Evolutionary conservation across 306 rosid species (phyloP), one percentile per base, ranked within the genome.

Genomic region (Urtica urens): DNA sequence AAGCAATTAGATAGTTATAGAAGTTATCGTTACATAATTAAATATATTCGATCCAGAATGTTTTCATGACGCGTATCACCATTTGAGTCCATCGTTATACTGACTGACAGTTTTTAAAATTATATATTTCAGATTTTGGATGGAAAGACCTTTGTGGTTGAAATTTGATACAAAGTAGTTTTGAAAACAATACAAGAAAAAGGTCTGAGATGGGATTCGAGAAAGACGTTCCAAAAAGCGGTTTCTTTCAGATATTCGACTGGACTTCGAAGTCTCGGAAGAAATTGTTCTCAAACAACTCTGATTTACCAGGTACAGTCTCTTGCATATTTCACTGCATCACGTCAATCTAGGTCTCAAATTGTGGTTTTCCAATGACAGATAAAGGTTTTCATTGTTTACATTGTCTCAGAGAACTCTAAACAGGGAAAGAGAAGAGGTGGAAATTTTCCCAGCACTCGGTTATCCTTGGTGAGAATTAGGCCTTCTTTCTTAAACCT

Each of bases 251-350:
- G 30, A 66, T 90, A 68, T 90, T 90, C 56, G 95, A 90, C 62
- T 90, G 97, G 95, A 81, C 62, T 37, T 64, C 95, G 27, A 90
- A 90, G 67, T 79, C 95, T 9, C 78, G 92, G 6, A 90, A 90
- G 70, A 90, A 80, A 51, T 65, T 90, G 45, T 90, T 90, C 67
- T 59, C 94, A 7, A 59, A 71, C 62, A 81, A 81, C 59, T 61
- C 74, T 28, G 94, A 75, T 30, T 52, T 53, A 49, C 75, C 77
- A 62, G 95, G 95, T 90, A 70, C 14, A 38, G 24, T 26, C 42
- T 2, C 35, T 9, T 44, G 33, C 44, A 15, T n/a, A 30, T 43
- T 26, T 35, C 15, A 7, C 18, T 51, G 58, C 59, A 31, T 38
- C 17, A 44, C 38, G 29, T 13, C 25, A 41, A 31, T 45, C 54